Evolutionary conservation across 352 stramenopile species (phyloP).

Genomic region (Globisporangium uncinulatum): DNA sequence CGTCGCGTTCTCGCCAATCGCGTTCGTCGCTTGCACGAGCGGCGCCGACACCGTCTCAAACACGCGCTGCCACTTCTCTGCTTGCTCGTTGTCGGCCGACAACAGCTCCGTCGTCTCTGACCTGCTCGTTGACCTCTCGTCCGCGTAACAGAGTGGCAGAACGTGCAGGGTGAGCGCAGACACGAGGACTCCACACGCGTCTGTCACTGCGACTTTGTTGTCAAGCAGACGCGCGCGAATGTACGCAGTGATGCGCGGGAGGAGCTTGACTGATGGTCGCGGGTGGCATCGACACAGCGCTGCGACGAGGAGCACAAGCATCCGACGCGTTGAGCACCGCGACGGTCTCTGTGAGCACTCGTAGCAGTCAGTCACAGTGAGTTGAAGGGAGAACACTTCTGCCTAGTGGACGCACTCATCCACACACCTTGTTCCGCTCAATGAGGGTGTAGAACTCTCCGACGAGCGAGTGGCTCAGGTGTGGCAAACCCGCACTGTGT

Average conservation of each 20-base stretch:
- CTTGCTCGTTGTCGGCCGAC: too few relatives aligned
- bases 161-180: slow-evolving; percentile 46
- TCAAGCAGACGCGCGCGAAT: slow-evolving; percentile 44
- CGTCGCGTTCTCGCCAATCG: slow-evolving; percentile 38
- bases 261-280: slow-evolving; percentile 19
- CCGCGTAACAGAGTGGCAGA: slow-evolving; percentile 15
- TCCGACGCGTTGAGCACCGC: slow-evolving; percentile 45
- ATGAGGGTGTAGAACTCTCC: slow-evolving; percentile 37
- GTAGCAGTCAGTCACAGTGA: neutral
- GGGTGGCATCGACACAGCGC: slow-evolving; percentile 50
- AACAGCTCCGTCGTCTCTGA: neutral
- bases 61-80: neutral
- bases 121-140: neutral
- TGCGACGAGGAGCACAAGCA: slow-evolving; percentile 54
- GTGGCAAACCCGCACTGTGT: slow-evolving; percentile 30
- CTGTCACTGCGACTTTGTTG: slow-evolving; percentile 44
- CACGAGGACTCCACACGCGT: slow-evolving; percentile 48
- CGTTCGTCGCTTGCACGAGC: slow-evolving; percentile 37
- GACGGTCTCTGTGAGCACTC: slow-evolving; percentile 21
- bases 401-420: neutral
- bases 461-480: slow-evolving; percentile 28
- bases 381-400: neutral
- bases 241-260: slow-evolving; percentile 42
- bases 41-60: slow-evolving; percentile 31
- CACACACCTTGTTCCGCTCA: slow-evolving; percentile 54